Base-by-base conservation (phyloP, 352 stramenopile species). In the Discostella stelligera region DNA sequence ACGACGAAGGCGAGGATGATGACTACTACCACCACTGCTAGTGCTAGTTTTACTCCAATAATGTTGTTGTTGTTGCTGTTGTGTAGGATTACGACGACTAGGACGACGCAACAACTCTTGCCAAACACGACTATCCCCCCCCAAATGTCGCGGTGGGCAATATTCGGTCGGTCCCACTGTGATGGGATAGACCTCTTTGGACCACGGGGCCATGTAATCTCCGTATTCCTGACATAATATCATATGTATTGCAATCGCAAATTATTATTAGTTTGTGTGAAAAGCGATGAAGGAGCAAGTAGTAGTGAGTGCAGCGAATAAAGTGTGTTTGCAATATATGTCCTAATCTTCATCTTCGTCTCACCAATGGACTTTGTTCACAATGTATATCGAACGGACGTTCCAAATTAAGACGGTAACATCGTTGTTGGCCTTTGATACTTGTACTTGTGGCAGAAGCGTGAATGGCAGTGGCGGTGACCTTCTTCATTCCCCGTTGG, bases 371-470 rank as follows among this genome's bases (percentile, higher is more conserved):
- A 48, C 54, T 72, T 37, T 74, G 69, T 20, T 83, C 77, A 21
- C 49, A 69, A 23, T 73, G 63, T 13, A 84, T 78, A 56, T 77
- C 25, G 16, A 77, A 74, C 1, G 77, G 77, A 21, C 71, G 60
- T 55, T 84, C 77, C 6, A 84, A 55, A 61, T 84, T 84, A 6
- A 84, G 48, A 14, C 77, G 71, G 50, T 84, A 84, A 16, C 67
- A 77, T 49, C 74, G 27, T 7, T 53, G 41, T 7, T 53, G 41
- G 0, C 58, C 58, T 14, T 30, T 32, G 11, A 21, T 54, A 9
- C 48, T 14, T 23, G 6, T 16, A 54, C 14, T 20, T 25, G 7
- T 14, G 1, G 48, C 3, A 44, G 37, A 13, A 44, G 37, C 5
- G 27, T 32, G 2, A 32, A 5, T 32, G 5, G 27, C 5, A 32